Base-by-base conservation (phyloP, 2,329 filamentous ascomycete genomes). In the Paraphaeosphaeria sporulosa region DNA sequence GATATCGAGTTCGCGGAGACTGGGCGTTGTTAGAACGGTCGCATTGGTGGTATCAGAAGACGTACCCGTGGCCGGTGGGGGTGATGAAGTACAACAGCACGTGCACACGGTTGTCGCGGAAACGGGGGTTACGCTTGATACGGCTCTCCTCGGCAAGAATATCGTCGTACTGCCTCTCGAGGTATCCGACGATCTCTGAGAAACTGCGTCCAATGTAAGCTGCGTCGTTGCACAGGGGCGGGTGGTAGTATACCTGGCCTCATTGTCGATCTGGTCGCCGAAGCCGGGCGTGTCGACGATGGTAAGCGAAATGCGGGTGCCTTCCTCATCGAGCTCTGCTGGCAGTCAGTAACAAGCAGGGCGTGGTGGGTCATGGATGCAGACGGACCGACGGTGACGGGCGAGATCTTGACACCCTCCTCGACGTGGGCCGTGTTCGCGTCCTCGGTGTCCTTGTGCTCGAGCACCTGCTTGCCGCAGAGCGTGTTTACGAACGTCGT, bases 111-210 rank as follows among this genome's bases (percentile, higher is more conserved):
- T 99, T 98, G 84, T 99, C 95, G 78, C 95, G 90, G 90, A 99
- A 99, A 76, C 95, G 90, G 72, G 95, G 95, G 85, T 99, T 99
- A 93, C 95, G 95, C 92, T 99, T 99, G 87, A 99, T 99, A 85
- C 95, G 93, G 75, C 95, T 98, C 85, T 99, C 95, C 84, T 98
- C 94, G 64, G 95, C 94, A 73, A 99, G 88, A 86, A 99, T 98
- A 80, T 98, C 94, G 82, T 99, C 95, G 82, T 98, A 98, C 88
- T 99, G 94, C 84, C 94, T 89, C 87, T 99, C 95, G 75, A 99
- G 92, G 83, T 96, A 97, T 71, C 94, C 94, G 71, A 97, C 94
- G 75, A 99, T 99, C 82, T 98, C 95, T 73, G 91, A 90, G 80
- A 99, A 99, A 84, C 93, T 96, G 68, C n/a, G 15, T 49, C n/a